Evolutionary conservation across 352 stramenopile genomes (phyloP).

Genomic region (Phytophthora podocarpi): DNA sequence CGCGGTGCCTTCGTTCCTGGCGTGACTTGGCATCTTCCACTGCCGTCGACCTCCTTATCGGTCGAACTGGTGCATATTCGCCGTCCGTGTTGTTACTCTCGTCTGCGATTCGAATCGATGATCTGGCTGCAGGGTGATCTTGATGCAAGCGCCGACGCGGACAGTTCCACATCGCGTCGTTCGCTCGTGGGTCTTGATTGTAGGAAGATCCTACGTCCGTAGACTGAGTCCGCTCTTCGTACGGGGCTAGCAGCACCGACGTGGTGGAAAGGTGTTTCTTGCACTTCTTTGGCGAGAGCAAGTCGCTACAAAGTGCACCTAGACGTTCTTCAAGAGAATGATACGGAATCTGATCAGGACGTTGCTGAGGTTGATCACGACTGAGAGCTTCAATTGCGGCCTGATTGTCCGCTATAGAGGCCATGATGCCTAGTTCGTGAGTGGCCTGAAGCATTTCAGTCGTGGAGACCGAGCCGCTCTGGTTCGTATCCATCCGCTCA

Average conservation of each 20-base stretch:
- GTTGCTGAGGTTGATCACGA: conserved; percentile 3
- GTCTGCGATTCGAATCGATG: conserved; percentile 61
- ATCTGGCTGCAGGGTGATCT: conserved; percentile 62
- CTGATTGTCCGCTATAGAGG: conserved; percentile 60
- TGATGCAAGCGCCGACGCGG: conserved; percentile 65
- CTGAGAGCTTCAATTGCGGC: conserved; percentile 52
- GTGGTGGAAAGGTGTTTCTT: conserved; percentile 72
- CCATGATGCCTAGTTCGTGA: conserved; percentile 66
- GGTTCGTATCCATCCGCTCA: conserved; percentile 45
- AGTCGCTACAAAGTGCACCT: conserved; percentile 58
- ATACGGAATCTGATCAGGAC: conserved; percentile 50
- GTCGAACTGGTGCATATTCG: conserved; percentile 7
- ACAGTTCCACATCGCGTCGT: conserved; percentile 69
- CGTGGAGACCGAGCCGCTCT: conserved; percentile 47
- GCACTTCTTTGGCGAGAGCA: conserved; percentile 71
- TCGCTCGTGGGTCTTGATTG: conserved; percentile 29
- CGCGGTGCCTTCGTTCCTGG: conserved; percentile 34
- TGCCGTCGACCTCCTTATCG: conserved; percentile 3
- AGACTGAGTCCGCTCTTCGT: conserved; percentile 41
- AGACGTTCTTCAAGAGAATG: conserved; percentile 49
- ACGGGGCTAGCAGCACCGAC: conserved; percentile 66
- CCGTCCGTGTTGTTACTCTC: conserved; percentile 23
- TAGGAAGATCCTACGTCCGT: conserved; percentile 22
- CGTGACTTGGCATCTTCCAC: conserved; percentile 23
- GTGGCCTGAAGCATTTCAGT: conserved; percentile 57